phyloP scores from a whole-genome alignment of 768 basidiomycete species.

The Phlebiopsis gigantea region DNA sequence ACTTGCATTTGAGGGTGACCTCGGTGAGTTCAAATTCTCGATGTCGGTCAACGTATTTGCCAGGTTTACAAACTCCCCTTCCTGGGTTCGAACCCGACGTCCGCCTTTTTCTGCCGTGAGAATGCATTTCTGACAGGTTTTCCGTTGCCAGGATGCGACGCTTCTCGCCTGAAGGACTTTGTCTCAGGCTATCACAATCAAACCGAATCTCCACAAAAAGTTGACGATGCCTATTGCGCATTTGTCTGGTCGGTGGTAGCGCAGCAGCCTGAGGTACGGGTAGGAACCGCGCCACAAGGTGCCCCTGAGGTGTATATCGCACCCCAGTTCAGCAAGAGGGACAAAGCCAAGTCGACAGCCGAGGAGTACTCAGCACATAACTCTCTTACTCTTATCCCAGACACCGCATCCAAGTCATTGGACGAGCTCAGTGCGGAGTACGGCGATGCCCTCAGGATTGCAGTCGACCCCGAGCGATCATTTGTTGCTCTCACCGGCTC shows the following conservation, averaged over 20 bases:
- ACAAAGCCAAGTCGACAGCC: constrained; percentile 53
- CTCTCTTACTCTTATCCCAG: constrained; percentile 36
- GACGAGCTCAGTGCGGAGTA: constrained; percentile 51
- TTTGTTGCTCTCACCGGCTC: constrained; percentile 82
- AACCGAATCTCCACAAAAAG: constrained; percentile 41
- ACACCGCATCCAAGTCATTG: constrained; percentile 50
- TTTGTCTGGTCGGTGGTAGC: constrained; percentile 82
- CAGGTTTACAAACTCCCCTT: constrained; percentile 1
- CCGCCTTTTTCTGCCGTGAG: constrained; percentile 9
- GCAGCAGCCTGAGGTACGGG: constrained; percentile 65
- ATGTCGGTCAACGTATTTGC: not conserved
- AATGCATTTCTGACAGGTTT: not conserved
- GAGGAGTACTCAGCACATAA: constrained; percentile 36
- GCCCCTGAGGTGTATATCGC: constrained; percentile 73
- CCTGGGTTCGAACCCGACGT: constrained; percentile 26
- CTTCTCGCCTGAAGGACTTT: constrained; percentile 67
- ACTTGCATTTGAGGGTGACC: constrained; percentile 85
- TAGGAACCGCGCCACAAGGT: constrained; percentile 65
- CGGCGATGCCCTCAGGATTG: constrained; percentile 64
- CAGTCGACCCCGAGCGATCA: constrained; percentile 67
- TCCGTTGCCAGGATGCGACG: constrained; percentile 55
- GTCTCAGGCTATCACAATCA: constrained; percentile 57
- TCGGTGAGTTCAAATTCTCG: constrained; percentile 52
- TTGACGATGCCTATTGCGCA: constrained; percentile 71
- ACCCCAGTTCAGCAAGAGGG: constrained; percentile 55